Evolutionary conservation across 2,329 filamentous ascomycete genomes (phyloP).

Genomic region (Lasiodiplodia citricola): DNA sequence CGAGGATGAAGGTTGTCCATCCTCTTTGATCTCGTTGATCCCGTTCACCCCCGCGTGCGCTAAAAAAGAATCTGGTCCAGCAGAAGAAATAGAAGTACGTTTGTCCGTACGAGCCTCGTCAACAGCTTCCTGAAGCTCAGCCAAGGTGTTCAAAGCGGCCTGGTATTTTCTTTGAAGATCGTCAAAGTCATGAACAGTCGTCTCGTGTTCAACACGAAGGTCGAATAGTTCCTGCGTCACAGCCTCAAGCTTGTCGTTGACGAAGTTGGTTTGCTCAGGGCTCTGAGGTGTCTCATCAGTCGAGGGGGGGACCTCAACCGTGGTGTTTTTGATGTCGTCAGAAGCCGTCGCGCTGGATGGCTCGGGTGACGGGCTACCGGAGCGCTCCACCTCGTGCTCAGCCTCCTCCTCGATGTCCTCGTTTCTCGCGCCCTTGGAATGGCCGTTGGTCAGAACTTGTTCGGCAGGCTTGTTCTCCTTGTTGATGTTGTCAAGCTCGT

Average conservation of each 20-base stretch:
- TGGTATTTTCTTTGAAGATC: constrained; percentile 87
- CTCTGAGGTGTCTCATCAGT: constrained; percentile 62
- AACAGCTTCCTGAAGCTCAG: constrained; percentile 82
- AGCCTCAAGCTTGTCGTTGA: constrained; percentile 89
- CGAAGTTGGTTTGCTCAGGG: constrained; percentile 81
- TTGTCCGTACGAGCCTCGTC: constrained; percentile 68
- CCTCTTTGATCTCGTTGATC: constrained; percentile 62
- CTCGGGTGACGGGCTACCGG: constrained; percentile 1
- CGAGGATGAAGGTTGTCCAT: constrained; percentile 75
- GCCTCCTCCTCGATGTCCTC: constrained; percentile 37
- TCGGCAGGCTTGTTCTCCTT: constrained; percentile 38
- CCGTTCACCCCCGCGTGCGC: constrained; percentile 75
- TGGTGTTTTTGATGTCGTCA: constrained; percentile 11
- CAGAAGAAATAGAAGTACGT: constrained; percentile 54
- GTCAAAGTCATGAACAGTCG: constrained; percentile 80
- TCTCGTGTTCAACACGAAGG: constrained; percentile 87
- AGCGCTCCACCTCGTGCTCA: constrained; percentile 15
- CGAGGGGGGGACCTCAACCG: constrained; percentile 29
- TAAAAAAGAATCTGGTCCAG: constrained; percentile 80
- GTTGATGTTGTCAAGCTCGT: constrained; percentile 76
- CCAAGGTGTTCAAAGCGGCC: constrained; percentile 79
- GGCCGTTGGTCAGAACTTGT: constrained; percentile 31
- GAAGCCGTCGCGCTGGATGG: neutral
- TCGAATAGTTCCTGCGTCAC: constrained; percentile 92
- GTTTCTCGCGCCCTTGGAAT: constrained; percentile 40